A percentile compares a stretch with the other conserved stretches of the same genome.
phyloP scores from a whole-genome alignment of 2,329 filamentous ascomycete genomes.

The Ophiosphaerella narmari region DNA sequence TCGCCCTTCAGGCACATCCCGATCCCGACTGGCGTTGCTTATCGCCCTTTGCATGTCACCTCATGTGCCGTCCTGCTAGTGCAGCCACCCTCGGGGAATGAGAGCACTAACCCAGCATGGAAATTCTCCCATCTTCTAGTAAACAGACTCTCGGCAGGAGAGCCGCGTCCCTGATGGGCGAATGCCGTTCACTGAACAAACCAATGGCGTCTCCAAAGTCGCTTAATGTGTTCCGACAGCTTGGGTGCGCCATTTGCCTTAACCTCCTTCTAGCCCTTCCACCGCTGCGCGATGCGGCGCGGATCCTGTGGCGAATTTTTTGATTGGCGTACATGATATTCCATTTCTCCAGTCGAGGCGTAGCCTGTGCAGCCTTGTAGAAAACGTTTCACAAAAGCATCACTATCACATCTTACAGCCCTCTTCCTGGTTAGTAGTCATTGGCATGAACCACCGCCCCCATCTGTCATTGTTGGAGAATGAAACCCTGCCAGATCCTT shows the following conservation, averaged over 20 bases:
- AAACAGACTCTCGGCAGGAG: background rate
- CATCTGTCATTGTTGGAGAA: background rate
- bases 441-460: background rate
- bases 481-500: background rate
- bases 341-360: background rate
- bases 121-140: no score
- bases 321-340: slow-evolving; percentile 2
- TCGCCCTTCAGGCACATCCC: background rate
- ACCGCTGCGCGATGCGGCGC: slow-evolving; percentile 5
- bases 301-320: slow-evolving; percentile 1
- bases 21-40: background rate
- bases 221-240: background rate
- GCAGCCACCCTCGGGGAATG: no score
- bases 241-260: slow-evolving; percentile 2
- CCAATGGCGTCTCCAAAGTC: background rate
- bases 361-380: background rate
- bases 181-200: background rate
- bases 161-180: background rate
- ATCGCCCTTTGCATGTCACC: background rate
- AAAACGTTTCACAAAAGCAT: slow-evolving; percentile 5
- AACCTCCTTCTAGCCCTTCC: slow-evolving; percentile 6
- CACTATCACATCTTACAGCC: background rate
- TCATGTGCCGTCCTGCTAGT: no score
- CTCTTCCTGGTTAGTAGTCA: background rate
- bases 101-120: no score